Percentiles rank a stretch among this genome's conserved stretches.
Evolutionary conservation across 2,329 filamentous ascomycete genomes (phyloP).

Genomic region (Bipolaris bicolor): DNA sequence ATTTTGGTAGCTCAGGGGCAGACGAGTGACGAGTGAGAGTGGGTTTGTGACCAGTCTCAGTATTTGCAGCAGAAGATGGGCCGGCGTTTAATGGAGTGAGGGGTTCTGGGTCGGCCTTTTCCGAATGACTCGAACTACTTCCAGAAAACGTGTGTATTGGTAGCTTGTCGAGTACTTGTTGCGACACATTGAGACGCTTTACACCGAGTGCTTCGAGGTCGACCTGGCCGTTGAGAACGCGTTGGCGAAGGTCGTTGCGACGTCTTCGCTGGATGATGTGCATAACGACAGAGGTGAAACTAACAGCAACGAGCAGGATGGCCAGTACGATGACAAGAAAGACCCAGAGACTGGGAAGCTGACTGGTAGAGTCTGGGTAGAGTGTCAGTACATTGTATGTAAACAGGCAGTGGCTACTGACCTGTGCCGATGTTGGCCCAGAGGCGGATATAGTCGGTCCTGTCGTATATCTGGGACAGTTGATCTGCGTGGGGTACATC

Average conservation of each 20-base stretch:
- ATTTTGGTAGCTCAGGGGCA: constrained; percentile 20
- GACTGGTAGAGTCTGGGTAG: constrained; percentile 55
- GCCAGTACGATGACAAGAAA: constrained; percentile 74
- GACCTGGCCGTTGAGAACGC: constrained; percentile 78
- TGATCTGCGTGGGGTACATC: constrained; percentile 49
- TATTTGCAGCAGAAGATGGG: constrained; percentile 18
- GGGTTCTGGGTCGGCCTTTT: constrained; percentile 25
- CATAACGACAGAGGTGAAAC: constrained; percentile 72
- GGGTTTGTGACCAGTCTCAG: constrained; percentile 26
- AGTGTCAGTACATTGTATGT: constrained; percentile 9
- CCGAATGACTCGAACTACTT: constrained; percentile 12
- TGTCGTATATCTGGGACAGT: constrained; percentile 48
- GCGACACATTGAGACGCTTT: constrained; percentile 78
- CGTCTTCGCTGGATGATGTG: constrained; percentile 77
- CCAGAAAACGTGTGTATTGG: constrained; percentile 76
- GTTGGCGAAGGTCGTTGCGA: constrained; percentile 68
- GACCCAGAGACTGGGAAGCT: constrained; percentile 78
- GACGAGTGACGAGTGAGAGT: constrained; percentile 26
- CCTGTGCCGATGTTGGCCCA: constrained; percentile 58
- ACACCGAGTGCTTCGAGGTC: constrained; percentile 87
- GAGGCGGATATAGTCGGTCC: constrained; percentile 57
- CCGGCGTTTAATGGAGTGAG: constrained; percentile 17
- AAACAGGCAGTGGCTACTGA: constrained; percentile 25
- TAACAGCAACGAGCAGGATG: constrained; percentile 71
- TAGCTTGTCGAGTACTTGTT: constrained; percentile 72